A percentile compares a stretch with the other conserved stretches of the same genome.
These are phyloP conservation scores for Immersiella caudata DNA, from an alignment of 495 filamentous ascomycete species.

Conservation along the genomic window DNA sequence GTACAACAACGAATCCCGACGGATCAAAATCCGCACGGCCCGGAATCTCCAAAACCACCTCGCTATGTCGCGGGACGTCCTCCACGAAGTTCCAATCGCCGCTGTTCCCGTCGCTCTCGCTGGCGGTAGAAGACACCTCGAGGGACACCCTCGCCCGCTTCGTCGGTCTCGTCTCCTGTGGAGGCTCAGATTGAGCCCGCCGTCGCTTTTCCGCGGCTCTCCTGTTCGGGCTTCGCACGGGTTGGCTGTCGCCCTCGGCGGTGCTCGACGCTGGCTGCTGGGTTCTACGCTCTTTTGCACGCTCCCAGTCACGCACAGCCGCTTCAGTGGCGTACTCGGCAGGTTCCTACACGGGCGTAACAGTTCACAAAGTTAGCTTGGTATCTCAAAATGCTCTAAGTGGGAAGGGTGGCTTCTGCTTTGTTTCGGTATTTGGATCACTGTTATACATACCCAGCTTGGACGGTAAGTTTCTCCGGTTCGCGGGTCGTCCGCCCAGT, in stretches of 20 bases:
- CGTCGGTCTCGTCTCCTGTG: background rate
- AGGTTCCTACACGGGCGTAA: conserved; percentile 37
- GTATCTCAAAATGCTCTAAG: background rate
- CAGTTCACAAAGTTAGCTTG: background rate
- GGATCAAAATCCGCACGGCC: conserved; percentile 24
- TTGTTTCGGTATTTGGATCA: background rate
- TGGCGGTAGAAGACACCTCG: background rate
- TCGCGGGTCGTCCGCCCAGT: conserved; percentile 45
- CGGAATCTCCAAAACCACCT: conserved; percentile 25
- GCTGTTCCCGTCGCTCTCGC: background rate
- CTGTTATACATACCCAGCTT: conserved; percentile 43
- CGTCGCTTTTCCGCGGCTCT: background rate
- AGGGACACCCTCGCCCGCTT: background rate
- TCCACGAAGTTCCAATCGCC: background rate
- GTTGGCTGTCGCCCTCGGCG: conserved; percentile 17
- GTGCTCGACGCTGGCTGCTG: background rate
- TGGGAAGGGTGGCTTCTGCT: no score
- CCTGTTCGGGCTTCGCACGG: conserved; percentile 10
- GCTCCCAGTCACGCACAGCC: conserved; percentile 41
- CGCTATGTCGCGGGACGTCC: background rate
- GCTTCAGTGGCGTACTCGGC: conserved; percentile 36
- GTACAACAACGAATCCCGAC: conserved; percentile 16
- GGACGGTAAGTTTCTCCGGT: conserved; percentile 40
- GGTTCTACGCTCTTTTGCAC: background rate
- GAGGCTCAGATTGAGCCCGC: no score